A percentile compares a stretch with the other conserved stretches of the same genome.
Conservation (phyloP, 2,329 filamentous ascomycete species). For the Xylariaceae sp. region DNA sequence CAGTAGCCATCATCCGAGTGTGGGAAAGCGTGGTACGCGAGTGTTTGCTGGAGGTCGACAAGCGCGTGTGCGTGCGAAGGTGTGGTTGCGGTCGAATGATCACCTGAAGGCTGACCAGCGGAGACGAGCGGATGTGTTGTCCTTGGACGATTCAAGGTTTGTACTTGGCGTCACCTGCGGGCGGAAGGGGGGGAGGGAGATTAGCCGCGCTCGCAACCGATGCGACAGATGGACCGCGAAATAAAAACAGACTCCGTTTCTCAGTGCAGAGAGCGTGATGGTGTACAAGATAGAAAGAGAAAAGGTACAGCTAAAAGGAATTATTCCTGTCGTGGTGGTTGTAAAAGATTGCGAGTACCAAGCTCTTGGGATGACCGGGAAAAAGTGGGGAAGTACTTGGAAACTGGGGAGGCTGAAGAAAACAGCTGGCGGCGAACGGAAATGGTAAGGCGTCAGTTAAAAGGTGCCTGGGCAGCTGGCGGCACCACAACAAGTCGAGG, state of each 20-base stretch:
- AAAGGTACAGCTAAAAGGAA: slow-evolving; percentile 20
- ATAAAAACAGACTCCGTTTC: slow-evolving; percentile 13
- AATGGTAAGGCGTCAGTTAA: background rate
- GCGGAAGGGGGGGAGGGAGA: slow-evolving; percentile 1
- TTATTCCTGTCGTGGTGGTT: slow-evolving; percentile 34
- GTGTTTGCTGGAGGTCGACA: background rate
- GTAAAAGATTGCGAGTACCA: slow-evolving; percentile 38
- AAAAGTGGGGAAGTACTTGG: slow-evolving; percentile 30
- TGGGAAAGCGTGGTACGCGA: slow-evolving; percentile 22
- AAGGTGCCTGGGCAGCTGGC: slow-evolving; percentile 15
- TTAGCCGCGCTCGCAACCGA: slow-evolving; percentile 24
- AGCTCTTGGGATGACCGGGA: slow-evolving; percentile 35
- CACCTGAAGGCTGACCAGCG: slow-evolving; percentile 22
- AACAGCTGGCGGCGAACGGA: slow-evolving; percentile 17
- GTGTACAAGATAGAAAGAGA: slow-evolving; percentile 23
- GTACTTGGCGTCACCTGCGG: slow-evolving; percentile 36
- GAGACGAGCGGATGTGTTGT: slow-evolving; percentile 31
- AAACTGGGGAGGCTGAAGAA: slow-evolving; percentile 22
- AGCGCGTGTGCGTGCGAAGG: slow-evolving; percentile 11
- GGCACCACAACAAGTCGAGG: background rate
- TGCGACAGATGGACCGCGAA: slow-evolving; percentile 20
- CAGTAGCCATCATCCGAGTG: slow-evolving; percentile 45
- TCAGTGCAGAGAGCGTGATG: slow-evolving; percentile 12
- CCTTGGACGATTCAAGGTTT: slow-evolving; percentile 24
- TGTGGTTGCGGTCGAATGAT: slow-evolving; percentile 13